Percentiles rank a stretch among this genome's conserved stretches.
Conservation (phyloP, 352 stramenopile genomes). For the Peronospora farinosa region DNA sequence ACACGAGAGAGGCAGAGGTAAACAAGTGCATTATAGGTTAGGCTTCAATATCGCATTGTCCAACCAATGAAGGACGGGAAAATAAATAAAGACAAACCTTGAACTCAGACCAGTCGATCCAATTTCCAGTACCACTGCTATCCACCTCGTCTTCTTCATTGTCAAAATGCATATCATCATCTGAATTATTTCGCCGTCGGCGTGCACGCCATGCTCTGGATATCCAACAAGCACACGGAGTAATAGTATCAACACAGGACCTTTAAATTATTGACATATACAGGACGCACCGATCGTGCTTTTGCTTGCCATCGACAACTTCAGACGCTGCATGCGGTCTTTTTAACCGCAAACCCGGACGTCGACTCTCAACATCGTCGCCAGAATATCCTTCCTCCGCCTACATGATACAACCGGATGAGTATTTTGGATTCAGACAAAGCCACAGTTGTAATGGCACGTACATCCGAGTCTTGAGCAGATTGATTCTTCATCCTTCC, state of each 20-base stretch:
- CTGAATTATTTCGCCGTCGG: constrained; percentile 44
- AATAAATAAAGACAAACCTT: constrained; percentile 26
- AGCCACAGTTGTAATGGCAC: constrained; percentile 2
- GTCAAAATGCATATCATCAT: constrained; percentile 39
- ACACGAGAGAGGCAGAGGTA: background rate
- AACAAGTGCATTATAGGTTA: constrained; percentile 3
- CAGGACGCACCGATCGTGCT: constrained; percentile 48
- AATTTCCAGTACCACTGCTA: constrained; percentile 31
- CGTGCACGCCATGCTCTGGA: constrained; percentile 61
- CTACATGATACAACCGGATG: constrained; percentile 14
- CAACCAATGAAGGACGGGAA: background rate
- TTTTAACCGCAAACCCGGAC: constrained; percentile 18
- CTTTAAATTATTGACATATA: background rate
- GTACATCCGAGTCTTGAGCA: constrained; percentile 45
- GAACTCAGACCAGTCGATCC: constrained; percentile 66
- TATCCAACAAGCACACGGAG: background rate
- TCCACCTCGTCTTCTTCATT: constrained; percentile 31
- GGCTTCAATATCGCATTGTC: background rate
- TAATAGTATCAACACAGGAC: constrained; percentile 1
- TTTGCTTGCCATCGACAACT: constrained; percentile 33
- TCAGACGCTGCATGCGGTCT: constrained; percentile 19
- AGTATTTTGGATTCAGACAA: background rate
- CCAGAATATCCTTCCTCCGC: constrained; percentile 23
- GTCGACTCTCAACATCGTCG: constrained; percentile 19
- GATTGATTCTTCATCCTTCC: constrained; percentile 68